These are phyloP conservation scores for Penicillium flavigenum DNA, from an alignment of 495 filamentous ascomycete species.

Conservation along the genomic window DNA sequence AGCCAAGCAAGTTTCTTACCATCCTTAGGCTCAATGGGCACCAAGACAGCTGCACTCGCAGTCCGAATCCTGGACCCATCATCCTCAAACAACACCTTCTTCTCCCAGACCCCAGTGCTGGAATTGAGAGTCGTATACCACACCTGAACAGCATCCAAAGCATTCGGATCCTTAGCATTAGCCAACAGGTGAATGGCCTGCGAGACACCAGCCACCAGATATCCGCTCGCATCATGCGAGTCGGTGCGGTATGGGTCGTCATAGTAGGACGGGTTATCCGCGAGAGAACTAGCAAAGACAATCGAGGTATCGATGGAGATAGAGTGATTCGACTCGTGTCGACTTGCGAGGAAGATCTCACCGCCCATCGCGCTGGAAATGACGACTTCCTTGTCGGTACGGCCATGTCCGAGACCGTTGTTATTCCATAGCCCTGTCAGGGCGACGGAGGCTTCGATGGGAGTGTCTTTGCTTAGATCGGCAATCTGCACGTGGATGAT, in stretches of 20 bases:
- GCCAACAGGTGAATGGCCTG: constrained; percentile 35
- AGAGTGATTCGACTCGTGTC: constrained; percentile 26
- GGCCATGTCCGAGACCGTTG: constrained; percentile 59
- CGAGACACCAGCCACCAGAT: constrained; percentile 51
- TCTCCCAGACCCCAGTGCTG: constrained; percentile 36
- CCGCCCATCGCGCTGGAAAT: constrained; percentile 43
- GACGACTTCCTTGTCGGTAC: constrained; percentile 46
- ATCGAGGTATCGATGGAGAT: constrained; percentile 45
- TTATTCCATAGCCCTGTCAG: constrained; percentile 46
- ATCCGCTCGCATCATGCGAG: constrained; percentile 52
- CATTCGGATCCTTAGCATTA: constrained; percentile 38
- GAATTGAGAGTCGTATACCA: constrained; percentile 41
- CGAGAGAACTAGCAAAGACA: constrained; percentile 37
- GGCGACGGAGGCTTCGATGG: constrained; percentile 41
- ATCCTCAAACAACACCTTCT: constrained; percentile 56
- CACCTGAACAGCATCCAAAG: constrained; percentile 45
- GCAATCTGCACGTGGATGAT: constrained; percentile 38
- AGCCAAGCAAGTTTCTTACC: constrained; percentile 53
- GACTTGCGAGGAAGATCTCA: constrained; percentile 31
- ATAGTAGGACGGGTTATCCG: constrained; percentile 61
- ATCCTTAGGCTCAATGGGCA: constrained; percentile 46
- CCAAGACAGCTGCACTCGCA: constrained; percentile 53
- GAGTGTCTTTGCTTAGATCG: constrained; percentile 16
- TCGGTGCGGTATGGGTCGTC: constrained; percentile 42
- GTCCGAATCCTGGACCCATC: constrained; percentile 52